phyloP scores from a whole-genome alignment of 2,329 filamentous ascomycete genomes.

The Curvularia sp. region DNA sequence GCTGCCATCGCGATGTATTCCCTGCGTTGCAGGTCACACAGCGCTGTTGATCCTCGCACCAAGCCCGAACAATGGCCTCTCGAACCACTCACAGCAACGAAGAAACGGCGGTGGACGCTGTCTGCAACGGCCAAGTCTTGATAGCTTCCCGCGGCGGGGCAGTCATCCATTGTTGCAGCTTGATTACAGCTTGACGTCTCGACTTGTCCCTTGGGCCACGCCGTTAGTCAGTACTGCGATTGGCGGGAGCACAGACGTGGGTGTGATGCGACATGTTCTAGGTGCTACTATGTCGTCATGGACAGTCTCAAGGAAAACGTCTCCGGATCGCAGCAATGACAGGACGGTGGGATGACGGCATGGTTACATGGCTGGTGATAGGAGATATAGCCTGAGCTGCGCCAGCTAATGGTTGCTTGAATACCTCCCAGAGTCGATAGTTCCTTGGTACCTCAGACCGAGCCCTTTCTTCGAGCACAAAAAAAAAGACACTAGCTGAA shows the following conservation, averaged over 20 bases:
- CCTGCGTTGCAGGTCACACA: not conserved
- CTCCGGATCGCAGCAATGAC: not conserved
- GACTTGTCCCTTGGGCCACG: not conserved
- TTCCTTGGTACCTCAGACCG: not conserved
- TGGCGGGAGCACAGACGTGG: slow-evolving; percentile 1
- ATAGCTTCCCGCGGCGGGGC: not conserved
- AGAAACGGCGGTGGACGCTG: not conserved
- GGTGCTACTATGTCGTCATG: slow-evolving; percentile 10
- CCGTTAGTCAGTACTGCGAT: slow-evolving; percentile 1
- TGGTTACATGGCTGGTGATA: not conserved
- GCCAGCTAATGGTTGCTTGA: not conserved
- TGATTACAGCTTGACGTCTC: not conserved
- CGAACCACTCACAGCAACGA: not conserved
- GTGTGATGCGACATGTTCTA: slow-evolving; percentile 9
- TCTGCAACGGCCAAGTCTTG: not conserved
- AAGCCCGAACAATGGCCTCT: not conserved
- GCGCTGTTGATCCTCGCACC: not conserved
- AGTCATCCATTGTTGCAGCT: not conserved
- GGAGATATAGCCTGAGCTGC: slow-evolving; percentile 3
- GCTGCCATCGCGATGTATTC: not conserved
- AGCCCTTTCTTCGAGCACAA: not conserved
- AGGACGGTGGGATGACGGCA: slow-evolving; percentile 4
- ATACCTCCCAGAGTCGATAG: not conserved
- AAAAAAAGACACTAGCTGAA: not conserved
- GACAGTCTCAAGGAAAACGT: not conserved